Conservation (phyloP, 345 rosid species). For the Adansonia digitata region DNA sequence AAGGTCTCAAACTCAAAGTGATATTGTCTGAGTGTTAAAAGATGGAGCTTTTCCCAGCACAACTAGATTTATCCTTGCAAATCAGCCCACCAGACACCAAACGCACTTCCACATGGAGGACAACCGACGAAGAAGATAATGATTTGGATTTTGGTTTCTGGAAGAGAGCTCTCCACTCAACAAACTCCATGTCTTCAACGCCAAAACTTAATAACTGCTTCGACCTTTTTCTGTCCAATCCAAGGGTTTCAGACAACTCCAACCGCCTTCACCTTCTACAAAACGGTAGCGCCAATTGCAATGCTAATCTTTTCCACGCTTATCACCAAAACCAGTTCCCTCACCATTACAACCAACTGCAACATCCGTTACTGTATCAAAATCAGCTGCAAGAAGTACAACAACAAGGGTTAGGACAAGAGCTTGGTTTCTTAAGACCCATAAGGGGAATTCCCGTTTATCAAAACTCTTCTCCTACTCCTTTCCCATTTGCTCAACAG, state of each 20-base stretch:
- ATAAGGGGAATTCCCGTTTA: conserved; percentile 82
- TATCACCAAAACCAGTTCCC: conserved; percentile 33
- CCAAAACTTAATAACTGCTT: conserved; percentile 35
- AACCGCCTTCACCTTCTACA: conserved; percentile 30
- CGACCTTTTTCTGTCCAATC: conserved; percentile 65
- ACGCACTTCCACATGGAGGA: conserved; percentile 59
- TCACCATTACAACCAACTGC: conserved; percentile 21
- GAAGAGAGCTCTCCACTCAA: conserved; percentile 55
- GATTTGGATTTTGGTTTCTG: conserved; percentile 47
- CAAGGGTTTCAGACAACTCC: conserved; percentile 32
- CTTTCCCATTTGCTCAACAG: conserved; percentile 46
- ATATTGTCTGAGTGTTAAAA: not conserved
- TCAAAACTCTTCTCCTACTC: conserved; percentile 44
- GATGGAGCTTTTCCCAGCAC: conserved; percentile 84
- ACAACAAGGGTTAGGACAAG: conserved; percentile 43
- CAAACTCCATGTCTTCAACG: conserved; percentile 47
- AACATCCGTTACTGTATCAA: conserved; percentile 29
- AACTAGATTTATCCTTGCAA: conserved; percentile 68
- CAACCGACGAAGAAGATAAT: conserved; percentile 45
- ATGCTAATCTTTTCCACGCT: conserved; percentile 29
- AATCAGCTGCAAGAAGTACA: conserved; percentile 43
- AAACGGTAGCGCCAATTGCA: conserved; percentile 23
- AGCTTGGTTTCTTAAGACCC: conserved; percentile 73
- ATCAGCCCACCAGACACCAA: conserved; percentile 71
- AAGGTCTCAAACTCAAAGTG: not conserved